Evolutionary conservation across 2,329 filamentous ascomycete genomes (phyloP).

Genomic region (Fusarium goolgardi): DNA sequence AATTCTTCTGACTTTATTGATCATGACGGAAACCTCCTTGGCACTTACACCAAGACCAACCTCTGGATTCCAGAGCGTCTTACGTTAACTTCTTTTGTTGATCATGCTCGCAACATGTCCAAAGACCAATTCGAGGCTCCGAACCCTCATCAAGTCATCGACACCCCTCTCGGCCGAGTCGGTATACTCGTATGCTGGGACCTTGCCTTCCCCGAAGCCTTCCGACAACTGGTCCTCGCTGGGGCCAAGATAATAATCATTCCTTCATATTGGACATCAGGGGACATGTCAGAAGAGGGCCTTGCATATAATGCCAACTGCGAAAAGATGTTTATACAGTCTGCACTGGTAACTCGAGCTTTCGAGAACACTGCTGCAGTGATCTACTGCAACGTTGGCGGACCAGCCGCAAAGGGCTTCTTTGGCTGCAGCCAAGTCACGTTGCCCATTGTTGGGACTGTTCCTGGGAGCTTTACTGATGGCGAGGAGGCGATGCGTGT

Average conservation of each 20-base stretch:
- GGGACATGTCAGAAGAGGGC: slow-evolving; percentile 62
- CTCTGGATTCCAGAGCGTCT: slow-evolving; percentile 77
- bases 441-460: slow-evolving; percentile 72
- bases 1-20: slow-evolving; percentile 79
- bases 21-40: slow-evolving; percentile 67
- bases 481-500: slow-evolving; percentile 71
- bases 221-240: slow-evolving; percentile 74
- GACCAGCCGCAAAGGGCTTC: slow-evolving; percentile 47
- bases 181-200: slow-evolving; percentile 83
- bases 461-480: slow-evolving; percentile 65
- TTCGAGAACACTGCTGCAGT: slow-evolving; percentile 81
- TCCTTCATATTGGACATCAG: slow-evolving; percentile 74
- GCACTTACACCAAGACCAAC: slow-evolving; percentile 79
- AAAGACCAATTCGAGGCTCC: slow-evolving; percentile 52
- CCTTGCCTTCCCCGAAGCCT: slow-evolving; percentile 81
- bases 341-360: slow-evolving; percentile 69
- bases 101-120: slow-evolving; percentile 54
- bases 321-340: slow-evolving; percentile 75
- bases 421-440: slow-evolving; percentile 70
- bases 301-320: slow-evolving; percentile 67
- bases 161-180: slow-evolving; percentile 67
- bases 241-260: slow-evolving; percentile 78
- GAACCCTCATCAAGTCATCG: slow-evolving; percentile 62
- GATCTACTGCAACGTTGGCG: slow-evolving; percentile 76
- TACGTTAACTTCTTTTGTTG: slow-evolving; percentile 57